phyloP scores from a whole-genome alignment of 2,329 filamentous ascomycete genomes.

The Ilyonectria mors-panacis region DNA sequence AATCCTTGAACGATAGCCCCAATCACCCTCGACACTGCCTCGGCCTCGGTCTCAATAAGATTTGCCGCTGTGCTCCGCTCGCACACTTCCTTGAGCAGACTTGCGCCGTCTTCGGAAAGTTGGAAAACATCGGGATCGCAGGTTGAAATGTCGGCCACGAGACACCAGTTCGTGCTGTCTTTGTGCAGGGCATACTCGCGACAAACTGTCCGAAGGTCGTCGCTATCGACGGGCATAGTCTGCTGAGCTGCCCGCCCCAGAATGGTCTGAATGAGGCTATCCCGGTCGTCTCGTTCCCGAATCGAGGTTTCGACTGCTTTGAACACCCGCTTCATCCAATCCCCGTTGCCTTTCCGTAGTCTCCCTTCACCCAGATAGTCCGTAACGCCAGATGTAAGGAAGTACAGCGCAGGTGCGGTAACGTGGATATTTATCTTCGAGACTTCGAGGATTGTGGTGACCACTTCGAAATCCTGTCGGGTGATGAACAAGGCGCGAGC shows the following conservation, averaged over 20 bases:
- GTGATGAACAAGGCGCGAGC: slow-evolving; percentile 64
- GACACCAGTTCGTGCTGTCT: slow-evolving; percentile 58
- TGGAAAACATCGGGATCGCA: slow-evolving; percentile 66
- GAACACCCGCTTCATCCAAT: slow-evolving; percentile 58
- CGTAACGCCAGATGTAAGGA: slow-evolving; percentile 54
- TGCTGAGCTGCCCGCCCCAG: slow-evolving; percentile 49
- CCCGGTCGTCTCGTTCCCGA: slow-evolving; percentile 42
- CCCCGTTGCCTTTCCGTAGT: slow-evolving; percentile 53
- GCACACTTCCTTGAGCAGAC: slow-evolving; percentile 59
- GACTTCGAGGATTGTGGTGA: slow-evolving; percentile 59
- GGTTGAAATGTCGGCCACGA: slow-evolving; percentile 58
- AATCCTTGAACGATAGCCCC: slow-evolving; percentile 61
- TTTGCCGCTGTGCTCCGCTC: slow-evolving; percentile 49
- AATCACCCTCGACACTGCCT: slow-evolving; percentile 55
- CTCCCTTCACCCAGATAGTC: slow-evolving; percentile 45
- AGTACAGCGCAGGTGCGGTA: slow-evolving; percentile 63
- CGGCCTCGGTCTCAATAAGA: slow-evolving; percentile 36
- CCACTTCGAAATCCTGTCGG: slow-evolving; percentile 57
- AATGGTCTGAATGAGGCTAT: slow-evolving; percentile 50
- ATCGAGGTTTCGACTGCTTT: slow-evolving; percentile 50
- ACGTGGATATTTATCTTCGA: slow-evolving; percentile 53
- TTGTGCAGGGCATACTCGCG: slow-evolving; percentile 57
- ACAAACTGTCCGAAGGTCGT: slow-evolving; percentile 60
- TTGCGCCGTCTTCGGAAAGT: slow-evolving; percentile 55
- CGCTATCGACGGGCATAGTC: slow-evolving; percentile 55